Evolutionary conservation across 1,139 yeast species (phyloP).

Genomic region (Hemisphaericaspora xylofermentans): DNA sequence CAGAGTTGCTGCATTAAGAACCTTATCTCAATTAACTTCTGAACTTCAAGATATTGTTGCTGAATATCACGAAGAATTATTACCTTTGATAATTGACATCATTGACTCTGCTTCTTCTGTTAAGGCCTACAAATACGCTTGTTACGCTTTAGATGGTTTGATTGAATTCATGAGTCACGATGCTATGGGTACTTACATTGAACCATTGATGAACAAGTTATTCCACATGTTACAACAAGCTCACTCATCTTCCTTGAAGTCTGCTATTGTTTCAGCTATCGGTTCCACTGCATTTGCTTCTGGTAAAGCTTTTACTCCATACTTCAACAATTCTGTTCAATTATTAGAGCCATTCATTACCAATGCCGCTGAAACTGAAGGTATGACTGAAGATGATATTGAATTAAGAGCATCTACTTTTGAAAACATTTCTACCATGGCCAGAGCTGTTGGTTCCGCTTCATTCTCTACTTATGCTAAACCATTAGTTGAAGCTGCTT

Average conservation of each 20-base stretch:
- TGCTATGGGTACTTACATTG: constrained; percentile 77
- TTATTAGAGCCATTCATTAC: constrained; percentile 76
- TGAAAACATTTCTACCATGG: constrained; percentile 93
- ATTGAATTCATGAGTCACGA: constrained; percentile 90
- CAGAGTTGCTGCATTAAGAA: constrained; percentile 81
- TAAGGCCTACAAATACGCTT: constrained; percentile 86
- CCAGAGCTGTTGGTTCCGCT: constrained; percentile 93
- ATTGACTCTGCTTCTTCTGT: constrained; percentile 85
- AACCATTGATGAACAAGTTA: constrained; percentile 86
- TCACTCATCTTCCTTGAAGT: constrained; percentile 66
- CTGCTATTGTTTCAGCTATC: constrained; percentile 91
- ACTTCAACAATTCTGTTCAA: constrained; percentile 76
- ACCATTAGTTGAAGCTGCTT: constrained; percentile 88
- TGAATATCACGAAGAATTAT: constrained; percentile 73
- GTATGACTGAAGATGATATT: constrained; percentile 74
- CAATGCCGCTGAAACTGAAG: constrained; percentile 63
- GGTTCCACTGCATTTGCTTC: constrained; percentile 97
- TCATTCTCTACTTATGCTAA: constrained; percentile 82
- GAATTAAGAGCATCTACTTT: constrained; percentile 88
- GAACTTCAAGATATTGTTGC: constrained; percentile 86
- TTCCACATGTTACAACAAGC: constrained; percentile 76
- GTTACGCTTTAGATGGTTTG: constrained; percentile 86
- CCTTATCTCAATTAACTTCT: constrained; percentile 73
- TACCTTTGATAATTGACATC: constrained; percentile 83
- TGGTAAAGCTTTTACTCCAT: constrained; percentile 84